These are phyloP conservation scores for Gynochthodes officinalis DNA, from an alignment of 257 asterid genomes.

Conservation along the genomic window DNA sequence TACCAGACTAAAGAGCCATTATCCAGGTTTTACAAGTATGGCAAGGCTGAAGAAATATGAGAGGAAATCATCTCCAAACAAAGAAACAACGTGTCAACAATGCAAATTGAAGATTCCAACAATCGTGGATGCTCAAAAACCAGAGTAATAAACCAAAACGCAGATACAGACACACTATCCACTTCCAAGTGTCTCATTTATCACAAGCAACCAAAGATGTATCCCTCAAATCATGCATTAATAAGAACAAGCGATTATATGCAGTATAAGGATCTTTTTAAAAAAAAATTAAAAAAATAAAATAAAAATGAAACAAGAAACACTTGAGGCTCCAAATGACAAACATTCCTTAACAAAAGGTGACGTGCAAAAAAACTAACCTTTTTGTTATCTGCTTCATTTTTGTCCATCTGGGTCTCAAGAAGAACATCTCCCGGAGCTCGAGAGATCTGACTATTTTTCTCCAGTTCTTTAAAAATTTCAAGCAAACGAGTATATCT, in stretches of 20 bases:
- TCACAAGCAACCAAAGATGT: neutral
- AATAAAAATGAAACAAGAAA: neutral
- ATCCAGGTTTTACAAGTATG: neutral
- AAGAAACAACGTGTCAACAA: neutral
- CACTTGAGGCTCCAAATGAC: neutral
- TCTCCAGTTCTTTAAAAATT: constrained; percentile 81
- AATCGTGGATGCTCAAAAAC: neutral
- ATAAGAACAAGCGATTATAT: neutral
- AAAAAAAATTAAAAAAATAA: neutral
- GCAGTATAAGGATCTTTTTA: neutral
- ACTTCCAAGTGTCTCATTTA: neutral
- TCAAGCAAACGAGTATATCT: constrained; percentile 92
- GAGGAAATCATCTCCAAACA: neutral
- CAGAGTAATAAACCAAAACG: neutral
- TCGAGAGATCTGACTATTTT: constrained; percentile 63
- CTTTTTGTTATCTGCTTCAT: constrained; percentile 42
- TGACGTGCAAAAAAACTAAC: constrained; percentile 31
- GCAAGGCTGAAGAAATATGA: neutral
- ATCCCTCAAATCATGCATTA: neutral
- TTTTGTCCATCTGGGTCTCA: constrained; percentile 47
- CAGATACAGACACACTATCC: neutral
- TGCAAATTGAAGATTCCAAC: neutral
- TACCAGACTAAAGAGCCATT: neutral
- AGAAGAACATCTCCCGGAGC: constrained; percentile 80
- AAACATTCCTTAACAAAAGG: neutral